These are phyloP conservation scores for Boletus speciosus DNA, from an alignment of 768 basidiomycete species.

Conservation along the genomic window DNA sequence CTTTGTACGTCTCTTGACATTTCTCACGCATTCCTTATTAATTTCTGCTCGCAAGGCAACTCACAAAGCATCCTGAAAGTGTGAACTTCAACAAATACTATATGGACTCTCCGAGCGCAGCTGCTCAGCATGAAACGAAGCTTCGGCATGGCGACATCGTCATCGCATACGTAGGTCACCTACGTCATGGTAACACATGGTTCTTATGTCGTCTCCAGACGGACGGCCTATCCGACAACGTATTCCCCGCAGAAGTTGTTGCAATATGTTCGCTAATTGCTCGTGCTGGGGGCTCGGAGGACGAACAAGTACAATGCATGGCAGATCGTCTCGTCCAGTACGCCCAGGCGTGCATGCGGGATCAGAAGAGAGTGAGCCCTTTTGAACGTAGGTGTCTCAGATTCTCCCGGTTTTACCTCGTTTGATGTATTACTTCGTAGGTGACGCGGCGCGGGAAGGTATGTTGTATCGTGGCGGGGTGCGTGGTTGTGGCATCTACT, in stretches of 20 bases:
- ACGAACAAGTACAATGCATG: conserved; percentile 61
- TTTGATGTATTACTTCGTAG: conserved; percentile 30
- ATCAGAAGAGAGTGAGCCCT: conserved; percentile 61
- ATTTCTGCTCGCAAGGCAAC: conserved; percentile 23
- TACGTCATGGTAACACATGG: neutral
- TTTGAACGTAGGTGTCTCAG: conserved; percentile 57
- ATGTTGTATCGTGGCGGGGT: conserved; percentile 71
- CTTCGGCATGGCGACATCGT: conserved; percentile 53
- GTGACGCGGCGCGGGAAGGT: conserved; percentile 62
- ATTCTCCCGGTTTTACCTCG: neutral
- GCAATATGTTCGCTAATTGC: conserved; percentile 67
- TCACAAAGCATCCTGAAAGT: conserved; percentile 34
- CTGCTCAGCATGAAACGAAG: conserved; percentile 43
- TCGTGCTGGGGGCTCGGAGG: conserved; percentile 53
- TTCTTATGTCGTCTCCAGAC: conserved; percentile 37
- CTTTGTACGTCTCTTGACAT: conserved; percentile 22
- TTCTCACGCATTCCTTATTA: neutral
- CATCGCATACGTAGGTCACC: conserved; percentile 42
- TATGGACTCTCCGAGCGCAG: conserved; percentile 40
- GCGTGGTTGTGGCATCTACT: conserved; percentile 33
- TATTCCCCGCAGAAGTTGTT: conserved; percentile 65
- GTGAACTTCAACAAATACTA: conserved; percentile 8
- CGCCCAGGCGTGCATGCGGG: conserved; percentile 66
- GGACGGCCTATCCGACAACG: conserved; percentile 53
- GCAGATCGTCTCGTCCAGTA: conserved; percentile 72